Evolutionary conservation across 306 rosid species (phyloP).

Genomic region (Fragaria ananassa): DNA sequence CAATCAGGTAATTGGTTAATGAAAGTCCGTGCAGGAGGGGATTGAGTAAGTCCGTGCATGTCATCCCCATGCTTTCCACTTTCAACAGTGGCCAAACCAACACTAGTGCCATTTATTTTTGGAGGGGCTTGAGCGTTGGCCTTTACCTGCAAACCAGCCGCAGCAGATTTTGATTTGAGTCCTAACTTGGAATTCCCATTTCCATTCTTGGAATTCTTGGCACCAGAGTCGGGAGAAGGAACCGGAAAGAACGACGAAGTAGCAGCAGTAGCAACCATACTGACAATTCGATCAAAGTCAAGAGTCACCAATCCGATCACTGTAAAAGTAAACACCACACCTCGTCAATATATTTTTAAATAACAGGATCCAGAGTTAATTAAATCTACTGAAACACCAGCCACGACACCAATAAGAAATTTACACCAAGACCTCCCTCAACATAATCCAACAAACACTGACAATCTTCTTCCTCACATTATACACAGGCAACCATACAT

Average conservation of each 20-base stretch:
- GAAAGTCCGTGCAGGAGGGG: conserved; percentile 79
- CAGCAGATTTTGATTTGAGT: conserved; percentile 48
- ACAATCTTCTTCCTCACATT: background rate
- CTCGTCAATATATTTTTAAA: conserved; percentile 10
- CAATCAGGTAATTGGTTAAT: conserved; percentile 96
- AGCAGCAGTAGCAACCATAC: conserved; percentile 93
- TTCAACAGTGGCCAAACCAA: conserved; percentile 51
- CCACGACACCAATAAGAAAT: background rate
- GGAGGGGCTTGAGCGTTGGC: conserved; percentile 89
- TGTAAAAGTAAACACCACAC: conserved; percentile 16
- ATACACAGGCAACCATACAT: background rate
- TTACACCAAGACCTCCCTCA: background rate
- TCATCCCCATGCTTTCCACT: conserved; percentile 56
- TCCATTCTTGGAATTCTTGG: conserved; percentile 48
- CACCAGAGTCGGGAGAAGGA: conserved; percentile 51
- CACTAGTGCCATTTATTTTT: conserved; percentile 72
- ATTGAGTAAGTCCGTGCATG: conserved; percentile 24
- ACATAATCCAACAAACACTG: conserved; percentile 1
- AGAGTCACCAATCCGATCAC: conserved; percentile 20
- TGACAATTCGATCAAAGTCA: conserved; percentile 33
- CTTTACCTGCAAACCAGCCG: conserved; percentile 75
- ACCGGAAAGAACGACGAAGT: conserved; percentile 66
- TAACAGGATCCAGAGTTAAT: background rate
- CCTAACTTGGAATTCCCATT: conserved; percentile 46
- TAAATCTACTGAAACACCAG: background rate